Evolutionary conservation across 73 alveolate genomes (phyloP), one percentile per base, ranked within the genome.

Genomic region (Paramecium bursaria): DNA sequence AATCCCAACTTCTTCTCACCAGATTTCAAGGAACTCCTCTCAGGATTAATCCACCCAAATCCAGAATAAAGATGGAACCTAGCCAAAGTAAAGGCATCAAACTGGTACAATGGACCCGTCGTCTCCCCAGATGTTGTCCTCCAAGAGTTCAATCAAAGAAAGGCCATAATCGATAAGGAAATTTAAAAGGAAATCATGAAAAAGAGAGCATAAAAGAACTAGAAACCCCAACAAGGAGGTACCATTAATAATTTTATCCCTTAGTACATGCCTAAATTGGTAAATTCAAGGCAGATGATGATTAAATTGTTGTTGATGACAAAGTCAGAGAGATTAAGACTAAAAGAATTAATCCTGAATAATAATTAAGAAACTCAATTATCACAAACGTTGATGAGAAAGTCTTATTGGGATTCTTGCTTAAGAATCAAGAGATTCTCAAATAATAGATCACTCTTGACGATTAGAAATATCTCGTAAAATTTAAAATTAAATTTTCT

Each of bases 41-140:
- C 61, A 31, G 88, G 87, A 53, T 74, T 88, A 92, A 57, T 92
- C 15, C 79, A 86, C 21, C 87, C 86, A 54, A 86, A 85, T 76
- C 85, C 90, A 46, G 85, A 51, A 21, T 53, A 92, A 19, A 85
- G 97, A 42, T 88, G 86, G 19, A 60, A 89, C 2, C 47, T 89
- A 21, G 93, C 79, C 30, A 91, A 92, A 67, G 74, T 86, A 17
- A 77, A 86, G 57, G 87, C 50, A 39, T 93, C 86, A 35, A 85
- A 85, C 14, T 92, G 97, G 97, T 50, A 54, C 50, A 89, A 82
- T 27, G 95, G 97, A 27, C 75, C 49, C 1, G 75, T 73, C 1
- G 85, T 86, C 23, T 46, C 93, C 17, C 14, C 48, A 17, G 91
- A 90, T 13, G 88, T 90, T 79, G 48, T 92, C 49, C 2, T 30